Percentiles rank a stretch among this genome's conserved stretches.
phyloP scores from a whole-genome alignment of 306 rosid species.

The Dalbergia cultrata region DNA sequence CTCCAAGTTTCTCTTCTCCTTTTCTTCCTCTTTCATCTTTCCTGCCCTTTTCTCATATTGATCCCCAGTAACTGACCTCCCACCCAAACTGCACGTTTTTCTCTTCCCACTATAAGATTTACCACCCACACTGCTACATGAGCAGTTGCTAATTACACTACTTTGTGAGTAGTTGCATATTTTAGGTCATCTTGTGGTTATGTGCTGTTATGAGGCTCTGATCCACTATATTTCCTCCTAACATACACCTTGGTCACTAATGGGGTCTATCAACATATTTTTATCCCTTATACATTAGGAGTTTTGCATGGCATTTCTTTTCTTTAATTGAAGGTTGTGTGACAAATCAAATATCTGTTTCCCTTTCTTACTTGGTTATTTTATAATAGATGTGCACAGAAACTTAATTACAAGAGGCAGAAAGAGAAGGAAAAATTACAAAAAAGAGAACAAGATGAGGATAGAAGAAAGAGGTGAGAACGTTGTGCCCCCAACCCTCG shows the following conservation, averaged over 20 bases:
- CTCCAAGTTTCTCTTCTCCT: background rate
- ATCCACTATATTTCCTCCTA: background rate
- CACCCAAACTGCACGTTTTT: background rate
- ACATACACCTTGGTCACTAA: background rate
- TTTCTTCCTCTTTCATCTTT: background rate
- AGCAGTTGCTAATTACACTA: background rate
- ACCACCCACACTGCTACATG: background rate
- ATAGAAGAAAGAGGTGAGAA: constrained; percentile 77
- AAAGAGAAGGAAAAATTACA: constrained; percentile 79
- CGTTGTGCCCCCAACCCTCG: background rate
- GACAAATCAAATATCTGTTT: constrained; percentile 2
- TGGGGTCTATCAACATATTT: background rate
- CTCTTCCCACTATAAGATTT: background rate
- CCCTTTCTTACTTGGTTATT: constrained; percentile 30
- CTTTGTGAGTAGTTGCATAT: background rate
- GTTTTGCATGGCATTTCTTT: background rate
- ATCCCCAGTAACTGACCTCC: background rate
- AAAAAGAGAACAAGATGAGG: constrained; percentile 63
- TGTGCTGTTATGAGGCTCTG: background rate
- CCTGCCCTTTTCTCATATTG: background rate
- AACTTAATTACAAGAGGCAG: constrained; percentile 82
- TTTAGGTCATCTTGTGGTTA: background rate
- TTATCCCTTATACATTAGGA: background rate
- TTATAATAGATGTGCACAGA: constrained; percentile 69
- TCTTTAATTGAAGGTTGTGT: constrained; percentile 11